These are phyloP conservation scores for Barbatosphaeria neglecta DNA, from an alignment of 495 filamentous ascomycete species.

Conservation along the genomic window DNA sequence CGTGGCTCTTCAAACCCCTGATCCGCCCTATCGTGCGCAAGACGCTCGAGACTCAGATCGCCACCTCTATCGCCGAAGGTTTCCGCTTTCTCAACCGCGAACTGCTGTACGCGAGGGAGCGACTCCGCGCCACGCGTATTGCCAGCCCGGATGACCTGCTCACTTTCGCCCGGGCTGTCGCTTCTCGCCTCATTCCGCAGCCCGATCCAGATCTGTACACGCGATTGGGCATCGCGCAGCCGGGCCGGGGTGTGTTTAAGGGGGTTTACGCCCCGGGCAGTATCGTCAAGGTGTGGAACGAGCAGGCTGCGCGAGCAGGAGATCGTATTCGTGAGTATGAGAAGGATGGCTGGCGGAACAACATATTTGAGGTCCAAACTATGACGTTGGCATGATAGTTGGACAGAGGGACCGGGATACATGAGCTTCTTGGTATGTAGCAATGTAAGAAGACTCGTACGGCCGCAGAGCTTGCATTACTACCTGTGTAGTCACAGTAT, in stretches of 20 bases:
- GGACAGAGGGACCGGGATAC: too few species aligned
- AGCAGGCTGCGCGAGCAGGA: conserved; percentile 55
- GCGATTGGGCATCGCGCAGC: conserved; percentile 52
- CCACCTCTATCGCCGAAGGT: conserved; percentile 52
- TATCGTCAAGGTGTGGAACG: conserved; percentile 75
- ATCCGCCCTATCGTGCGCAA: conserved; percentile 70
- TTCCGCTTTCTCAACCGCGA: conserved; percentile 72
- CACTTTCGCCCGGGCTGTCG: conserved; percentile 72
- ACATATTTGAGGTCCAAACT: conserved; percentile 62
- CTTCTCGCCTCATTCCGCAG: conserved; percentile 56
- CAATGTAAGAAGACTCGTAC: too few species aligned
- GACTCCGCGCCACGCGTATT: conserved; percentile 74
- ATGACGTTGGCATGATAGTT: conserved; percentile 7
- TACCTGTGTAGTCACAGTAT: too few species aligned
- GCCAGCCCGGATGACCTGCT: conserved; percentile 66
- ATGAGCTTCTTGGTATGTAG: too few species aligned
- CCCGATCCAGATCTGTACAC: conserved; percentile 65
- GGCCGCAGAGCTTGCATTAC: too few species aligned
- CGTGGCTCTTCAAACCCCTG: conserved; percentile 78
- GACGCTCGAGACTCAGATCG: conserved; percentile 67
- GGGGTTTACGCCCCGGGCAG: conserved; percentile 82
- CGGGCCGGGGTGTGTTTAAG: conserved; percentile 59
- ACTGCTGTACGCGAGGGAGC: conserved; percentile 72
- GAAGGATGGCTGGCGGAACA: conserved; percentile 74
- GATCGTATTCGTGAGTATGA: conserved; percentile 48